Percentiles rank a stretch among this genome's conserved stretches.
phyloP scores from a whole-genome alignment of 345 rosid species.

The Aquilaria sinensis region DNA sequence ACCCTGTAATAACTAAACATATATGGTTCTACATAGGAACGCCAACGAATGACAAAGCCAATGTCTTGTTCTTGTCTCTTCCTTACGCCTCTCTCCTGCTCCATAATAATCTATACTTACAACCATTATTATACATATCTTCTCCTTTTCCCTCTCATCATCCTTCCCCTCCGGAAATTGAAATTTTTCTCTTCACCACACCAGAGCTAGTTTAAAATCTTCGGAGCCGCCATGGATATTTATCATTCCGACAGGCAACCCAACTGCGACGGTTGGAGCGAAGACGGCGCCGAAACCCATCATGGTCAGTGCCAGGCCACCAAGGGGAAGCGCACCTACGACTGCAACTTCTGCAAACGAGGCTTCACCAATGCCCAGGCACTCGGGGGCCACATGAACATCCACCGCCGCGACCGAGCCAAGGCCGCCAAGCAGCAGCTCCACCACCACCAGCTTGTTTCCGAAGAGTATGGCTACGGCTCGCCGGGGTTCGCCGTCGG shows the following conservation, averaged over 20 bases:
- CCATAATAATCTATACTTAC: slow-evolving; percentile 2
- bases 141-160: slow-evolving; percentile 6
- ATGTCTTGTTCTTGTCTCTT: slow-evolving; percentile 34
- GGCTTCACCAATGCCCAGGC: slow-evolving; percentile 94
- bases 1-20: slow-evolving; percentile 12
- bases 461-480: no score
- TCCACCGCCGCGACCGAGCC: slow-evolving; percentile 61
- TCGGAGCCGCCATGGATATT: background rate
- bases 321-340: slow-evolving; percentile 36
- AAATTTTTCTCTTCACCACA: background rate
- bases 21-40: background rate
- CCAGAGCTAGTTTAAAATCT: background rate
- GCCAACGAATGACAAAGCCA: slow-evolving; percentile 20
- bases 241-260: slow-evolving; percentile 21
- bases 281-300: slow-evolving; percentile 23
- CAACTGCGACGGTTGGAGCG: slow-evolving; percentile 23
- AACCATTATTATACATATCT: slow-evolving; percentile 1
- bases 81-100: background rate
- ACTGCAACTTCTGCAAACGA: slow-evolving; percentile 69
- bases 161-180: background rate
- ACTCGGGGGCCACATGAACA: slow-evolving; percentile 87
- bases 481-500: no score
- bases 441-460: background rate
- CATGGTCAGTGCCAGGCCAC: slow-evolving; percentile 21
- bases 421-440: slow-evolving; percentile 25